Evolutionary conservation across 306 rosid species (phyloP).

Genomic region (Vigna mungo): DNA sequence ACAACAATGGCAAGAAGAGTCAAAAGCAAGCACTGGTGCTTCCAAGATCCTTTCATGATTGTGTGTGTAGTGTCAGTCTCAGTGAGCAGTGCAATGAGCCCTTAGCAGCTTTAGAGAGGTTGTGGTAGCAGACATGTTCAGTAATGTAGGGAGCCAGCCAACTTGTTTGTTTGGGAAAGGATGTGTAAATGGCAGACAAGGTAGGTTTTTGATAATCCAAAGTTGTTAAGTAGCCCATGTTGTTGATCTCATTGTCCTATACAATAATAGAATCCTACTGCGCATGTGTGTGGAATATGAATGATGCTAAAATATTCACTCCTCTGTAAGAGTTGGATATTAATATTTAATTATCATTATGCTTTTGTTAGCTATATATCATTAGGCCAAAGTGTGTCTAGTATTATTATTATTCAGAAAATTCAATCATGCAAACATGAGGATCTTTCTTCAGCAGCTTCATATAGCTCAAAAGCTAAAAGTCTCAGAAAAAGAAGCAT

Average conservation of each 20-base stretch:
- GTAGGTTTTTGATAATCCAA: slow-evolving; percentile 55
- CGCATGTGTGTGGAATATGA: slow-evolving; percentile 42
- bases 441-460: slow-evolving; percentile 41
- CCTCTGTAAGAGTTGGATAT: slow-evolving; percentile 40
- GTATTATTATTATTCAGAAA: slow-evolving; percentile 35
- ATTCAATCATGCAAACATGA: slow-evolving; percentile 68
- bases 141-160: slow-evolving; percentile 74
- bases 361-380: slow-evolving; percentile 53
- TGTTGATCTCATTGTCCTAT: slow-evolving; percentile 53
- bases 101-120: slow-evolving; percentile 60
- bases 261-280: slow-evolving; percentile 43
- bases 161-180: slow-evolving; percentile 69
- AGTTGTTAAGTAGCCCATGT: slow-evolving; percentile 60
- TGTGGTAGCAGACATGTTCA: slow-evolving; percentile 69
- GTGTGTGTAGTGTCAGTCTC: neutral
- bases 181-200: slow-evolving; percentile 71
- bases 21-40: slow-evolving; percentile 58
- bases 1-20: slow-evolving; percentile 52
- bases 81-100: neutral
- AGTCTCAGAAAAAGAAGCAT: slow-evolving; percentile 22
- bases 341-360: slow-evolving; percentile 34
- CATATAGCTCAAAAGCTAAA: slow-evolving; percentile 48
- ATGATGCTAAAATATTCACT: slow-evolving; percentile 37
- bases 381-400: slow-evolving; percentile 1
- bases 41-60: slow-evolving; percentile 64